phyloP scores from a whole-genome alignment of 1,139 yeast species.

The Candida sojae region DNA sequence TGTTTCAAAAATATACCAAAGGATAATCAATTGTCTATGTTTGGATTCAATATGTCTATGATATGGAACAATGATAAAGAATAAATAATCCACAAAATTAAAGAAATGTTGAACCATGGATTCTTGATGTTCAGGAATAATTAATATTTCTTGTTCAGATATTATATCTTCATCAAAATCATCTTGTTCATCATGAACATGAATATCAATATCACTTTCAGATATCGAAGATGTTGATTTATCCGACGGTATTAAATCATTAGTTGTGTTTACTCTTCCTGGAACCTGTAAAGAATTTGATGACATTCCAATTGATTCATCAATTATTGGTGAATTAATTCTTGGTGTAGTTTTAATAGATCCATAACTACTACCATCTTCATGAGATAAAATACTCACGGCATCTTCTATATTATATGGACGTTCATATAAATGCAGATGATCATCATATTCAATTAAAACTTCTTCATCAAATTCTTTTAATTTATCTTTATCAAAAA shows the following conservation, averaged over 20 bases:
- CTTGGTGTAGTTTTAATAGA: constrained; percentile 9
- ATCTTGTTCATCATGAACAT: neutral
- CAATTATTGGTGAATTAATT: constrained; percentile 6
- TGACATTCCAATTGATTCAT: neutral
- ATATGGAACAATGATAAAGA: constrained; percentile 25
- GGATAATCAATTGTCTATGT: constrained; percentile 7
- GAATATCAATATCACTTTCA: neutral
- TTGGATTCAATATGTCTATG: constrained; percentile 11
- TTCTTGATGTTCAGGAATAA: constrained; percentile 11
- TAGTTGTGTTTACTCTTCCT: neutral
- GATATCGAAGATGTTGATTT: neutral
- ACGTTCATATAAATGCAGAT: constrained; percentile 15
- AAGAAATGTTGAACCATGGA: constrained; percentile 18
- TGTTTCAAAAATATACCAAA: constrained; percentile 24
- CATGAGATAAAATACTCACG: constrained; percentile 23
- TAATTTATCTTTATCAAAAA: constrained; percentile 20
- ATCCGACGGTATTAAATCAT: neutral
- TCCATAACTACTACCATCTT: constrained; percentile 15
- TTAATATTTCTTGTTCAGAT: neutral
- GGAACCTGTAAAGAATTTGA: constrained; percentile 1
- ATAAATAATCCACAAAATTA: constrained; percentile 19
- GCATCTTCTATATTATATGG: constrained; percentile 31
- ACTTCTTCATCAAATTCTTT: constrained; percentile 15
- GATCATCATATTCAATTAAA: constrained; percentile 11
- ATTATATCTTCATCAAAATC: neutral